Conservation (phyloP, 345 rosid species). For the Limnanthes douglasii region DNA sequence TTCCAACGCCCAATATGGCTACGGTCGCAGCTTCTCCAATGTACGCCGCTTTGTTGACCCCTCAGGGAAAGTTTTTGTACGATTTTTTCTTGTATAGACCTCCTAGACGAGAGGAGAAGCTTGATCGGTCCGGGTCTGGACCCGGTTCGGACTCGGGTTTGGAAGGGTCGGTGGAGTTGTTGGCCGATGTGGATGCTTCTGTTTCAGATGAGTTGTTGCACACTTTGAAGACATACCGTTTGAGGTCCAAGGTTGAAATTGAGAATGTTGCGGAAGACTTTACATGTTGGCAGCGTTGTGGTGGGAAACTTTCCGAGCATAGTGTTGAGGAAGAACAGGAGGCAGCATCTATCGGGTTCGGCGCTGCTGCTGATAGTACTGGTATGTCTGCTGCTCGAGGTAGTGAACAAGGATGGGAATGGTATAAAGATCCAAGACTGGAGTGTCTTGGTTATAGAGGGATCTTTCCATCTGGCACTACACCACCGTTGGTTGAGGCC, state of each 20-base stretch:
- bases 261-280: conserved; percentile 56
- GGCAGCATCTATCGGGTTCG: conserved; percentile 64
- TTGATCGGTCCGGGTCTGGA: conserved; percentile 38
- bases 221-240: conserved; percentile 59
- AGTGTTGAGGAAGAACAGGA: conserved; percentile 36
- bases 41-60: conserved; percentile 71
- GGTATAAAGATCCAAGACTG: conserved; percentile 87
- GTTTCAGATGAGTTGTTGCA: conserved; percentile 57
- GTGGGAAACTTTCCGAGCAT: conserved; percentile 24
- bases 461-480: conserved; percentile 37
- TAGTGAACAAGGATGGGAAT: conserved; percentile 48
- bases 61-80: conserved; percentile 76
- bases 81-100: conserved; percentile 67
- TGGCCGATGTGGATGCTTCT: conserved; percentile 64
- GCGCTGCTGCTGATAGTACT: conserved; percentile 31
- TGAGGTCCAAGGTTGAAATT: conserved; percentile 86
- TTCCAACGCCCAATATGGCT: conserved; percentile 44
- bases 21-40: conserved; percentile 36
- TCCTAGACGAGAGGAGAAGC: conserved; percentile 35
- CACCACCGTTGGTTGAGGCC: conserved; percentile 67
- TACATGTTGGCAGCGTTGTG: conserved; percentile 75
- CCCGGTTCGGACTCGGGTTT: conserved; percentile 37
- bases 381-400: conserved; percentile 47
- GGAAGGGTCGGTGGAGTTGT: conserved; percentile 34
- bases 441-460: conserved; percentile 73